Base-by-base conservation (phyloP, 257 asterid genomes). In the Datura wrightii region DNA sequence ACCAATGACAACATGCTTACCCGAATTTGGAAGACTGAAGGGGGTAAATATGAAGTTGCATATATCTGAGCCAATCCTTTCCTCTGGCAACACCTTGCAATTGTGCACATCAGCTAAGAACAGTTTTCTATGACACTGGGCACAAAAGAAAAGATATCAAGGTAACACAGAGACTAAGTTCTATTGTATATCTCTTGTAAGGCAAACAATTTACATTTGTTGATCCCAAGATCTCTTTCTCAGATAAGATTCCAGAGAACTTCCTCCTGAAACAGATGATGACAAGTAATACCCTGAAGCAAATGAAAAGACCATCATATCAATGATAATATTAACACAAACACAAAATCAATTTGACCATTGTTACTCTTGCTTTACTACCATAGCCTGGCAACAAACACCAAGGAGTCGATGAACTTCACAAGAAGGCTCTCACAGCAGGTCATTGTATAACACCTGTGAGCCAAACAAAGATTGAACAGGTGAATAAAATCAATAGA, bases 371-470 rank as follows among this genome's bases (percentile, higher is more conserved):
- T 50, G 62, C 62, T 60, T 80, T 56, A 80, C 59, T 92, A 96
- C 99, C 99, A 96, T 86, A 97, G 86, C 92, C 97, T 92, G 83
- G 98, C 91, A 80, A 93, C 82, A 85, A 89, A 91, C n/a, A 91
- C 44, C 88, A 97, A 85, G 55, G 97, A 92, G 85, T 90, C 86
- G 46, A 93, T 84, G 90, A 91, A 94, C 88, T 92, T 95, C 84
- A 88, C 91, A 70, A 97, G 93, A 88, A 76, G 86, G 87, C 93
- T 91, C 55, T 87, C 90, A 82, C 92, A 91, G 74, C 79, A 85
- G 81, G 91, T 89, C 88, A 85, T 88, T 79, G 83, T 83, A 85
- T 92, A 89, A 87, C 92, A 92, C 89, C 98, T 97, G 97, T 58
- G 56, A 53, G 50, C 84, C 88, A 37, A 69, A 59, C 85, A 72